phyloP scores from a whole-genome alignment of 768 basidiomycete species.

The Tubosaeta sp. region DNA sequence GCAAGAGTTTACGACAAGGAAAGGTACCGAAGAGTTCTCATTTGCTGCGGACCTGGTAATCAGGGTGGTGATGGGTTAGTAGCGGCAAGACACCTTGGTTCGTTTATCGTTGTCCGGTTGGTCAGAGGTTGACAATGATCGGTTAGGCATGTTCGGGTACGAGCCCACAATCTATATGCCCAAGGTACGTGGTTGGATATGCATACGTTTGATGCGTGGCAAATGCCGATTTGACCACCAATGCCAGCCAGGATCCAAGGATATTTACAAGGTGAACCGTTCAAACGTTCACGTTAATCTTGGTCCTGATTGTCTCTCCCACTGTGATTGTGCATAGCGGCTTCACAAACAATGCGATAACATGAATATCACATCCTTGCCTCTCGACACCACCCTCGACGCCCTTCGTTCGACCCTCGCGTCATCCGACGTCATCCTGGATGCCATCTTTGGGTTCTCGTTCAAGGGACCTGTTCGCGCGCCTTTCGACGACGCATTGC shows the following conservation, averaged over 20 bases:
- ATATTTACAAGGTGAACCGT: conserved; percentile 71
- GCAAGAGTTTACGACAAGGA: conserved; percentile 71
- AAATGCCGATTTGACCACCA: not conserved
- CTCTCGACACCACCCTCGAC: conserved; percentile 43
- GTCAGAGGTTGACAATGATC: not conserved
- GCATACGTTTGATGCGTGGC: not conserved
- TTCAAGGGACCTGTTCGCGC: conserved; percentile 87
- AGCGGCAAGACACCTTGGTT: conserved; percentile 90
- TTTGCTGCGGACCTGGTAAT: conserved; percentile 96
- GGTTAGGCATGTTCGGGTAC: conserved; percentile 86
- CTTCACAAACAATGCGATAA: conserved; percentile 85
- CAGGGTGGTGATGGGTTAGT: conserved; percentile 97
- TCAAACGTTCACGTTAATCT: not conserved
- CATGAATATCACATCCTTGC: conserved; percentile 74
- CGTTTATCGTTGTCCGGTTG: conserved; percentile 13
- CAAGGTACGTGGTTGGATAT: conserved; percentile 49
- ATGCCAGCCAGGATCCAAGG: conserved; percentile 82
- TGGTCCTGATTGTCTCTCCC: not conserved
- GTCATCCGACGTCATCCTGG: conserved; percentile 78
- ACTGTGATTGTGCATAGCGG: conserved; percentile 42
- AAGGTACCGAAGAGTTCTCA: conserved; percentile 73
- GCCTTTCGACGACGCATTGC: conserved; percentile 79
- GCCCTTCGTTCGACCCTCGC: conserved; percentile 47
- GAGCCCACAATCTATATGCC: conserved; percentile 88
- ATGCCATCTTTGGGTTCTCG: conserved; percentile 98